phyloP scores from a whole-genome alignment of 345 rosid genomes.

The Hevea brasiliensis region DNA sequence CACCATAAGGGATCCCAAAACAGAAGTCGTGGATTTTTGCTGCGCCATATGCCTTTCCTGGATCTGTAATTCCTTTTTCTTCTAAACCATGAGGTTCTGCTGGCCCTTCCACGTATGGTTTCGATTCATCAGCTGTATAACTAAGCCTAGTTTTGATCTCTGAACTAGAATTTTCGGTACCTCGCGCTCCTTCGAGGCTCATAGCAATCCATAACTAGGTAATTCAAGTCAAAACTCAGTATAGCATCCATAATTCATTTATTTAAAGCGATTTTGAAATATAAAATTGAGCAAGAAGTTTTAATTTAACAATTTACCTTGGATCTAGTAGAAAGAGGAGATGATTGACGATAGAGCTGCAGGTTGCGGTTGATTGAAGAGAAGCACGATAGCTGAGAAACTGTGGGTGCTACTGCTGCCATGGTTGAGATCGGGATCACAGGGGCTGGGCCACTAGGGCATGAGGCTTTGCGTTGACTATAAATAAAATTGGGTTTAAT shows the following conservation, averaged over 20 bases:
- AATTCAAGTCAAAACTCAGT: not conserved
- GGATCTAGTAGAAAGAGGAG: slow-evolving; percentile 25
- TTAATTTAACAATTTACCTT: slow-evolving; percentile 36
- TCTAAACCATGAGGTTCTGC: slow-evolving; percentile 12
- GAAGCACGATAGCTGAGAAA: slow-evolving; percentile 64
- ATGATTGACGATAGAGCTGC: slow-evolving; percentile 37
- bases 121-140: slow-evolving; percentile 45
- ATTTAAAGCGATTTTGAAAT: not conserved
- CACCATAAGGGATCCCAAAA: slow-evolving; percentile 94
- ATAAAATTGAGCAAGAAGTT: not conserved
- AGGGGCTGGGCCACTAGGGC: too few species aligned
- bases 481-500: too few species aligned
- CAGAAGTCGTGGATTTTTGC: slow-evolving; percentile 92
- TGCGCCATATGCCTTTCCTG: slow-evolving; percentile 42
- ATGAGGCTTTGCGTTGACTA: too few species aligned
- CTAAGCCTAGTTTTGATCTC: slow-evolving; percentile 35
- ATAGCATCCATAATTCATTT: too few species aligned
- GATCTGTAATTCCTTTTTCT: slow-evolving; percentile 21
- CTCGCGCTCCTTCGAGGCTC: slow-evolving; percentile 47
- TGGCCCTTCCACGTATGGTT: slow-evolving; percentile 41
- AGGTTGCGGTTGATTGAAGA: slow-evolving; percentile 56
- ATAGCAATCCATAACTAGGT: slow-evolving; percentile 49
- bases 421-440: not conserved
- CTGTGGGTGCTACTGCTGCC: slow-evolving; percentile 33
- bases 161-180: slow-evolving; percentile 27